phyloP scores from a whole-genome alignment of 2,329 filamentous ascomycete genomes.

The Juglanconis oblonga region DNA sequence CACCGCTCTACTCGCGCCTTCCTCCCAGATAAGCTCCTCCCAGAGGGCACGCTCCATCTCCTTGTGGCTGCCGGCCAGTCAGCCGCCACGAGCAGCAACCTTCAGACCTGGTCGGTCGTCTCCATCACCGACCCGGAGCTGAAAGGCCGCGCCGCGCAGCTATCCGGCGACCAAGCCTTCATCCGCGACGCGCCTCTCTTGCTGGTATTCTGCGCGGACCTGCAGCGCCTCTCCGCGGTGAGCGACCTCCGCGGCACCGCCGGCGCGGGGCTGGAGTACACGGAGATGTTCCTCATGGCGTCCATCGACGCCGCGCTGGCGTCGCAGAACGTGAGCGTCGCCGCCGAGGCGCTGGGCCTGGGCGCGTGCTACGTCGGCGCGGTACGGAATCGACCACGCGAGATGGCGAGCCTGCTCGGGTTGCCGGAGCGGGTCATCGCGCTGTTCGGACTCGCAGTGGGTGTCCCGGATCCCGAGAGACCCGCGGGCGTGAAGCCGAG shows the following conservation, averaged over 20 bases:
- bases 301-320: constrained; percentile 30
- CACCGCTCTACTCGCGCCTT: constrained; percentile 31
- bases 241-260: constrained; percentile 21
- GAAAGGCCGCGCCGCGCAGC: constrained; percentile 25
- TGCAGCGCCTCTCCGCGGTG: constrained; percentile 27
- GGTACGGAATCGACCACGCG: constrained; percentile 26
- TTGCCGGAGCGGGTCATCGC: constrained; percentile 29
- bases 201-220: constrained; percentile 31
- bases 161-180: constrained; percentile 30
- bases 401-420: constrained; percentile 26
- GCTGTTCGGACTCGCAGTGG: constrained; percentile 29
- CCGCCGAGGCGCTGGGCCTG: constrained; percentile 29
- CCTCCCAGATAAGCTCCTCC: constrained; percentile 20
- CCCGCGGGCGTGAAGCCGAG: constrained; percentile 28
- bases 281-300: constrained; percentile 32
- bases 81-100: constrained; percentile 32
- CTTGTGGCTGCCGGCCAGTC: constrained; percentile 32
- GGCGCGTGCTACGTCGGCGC: constrained; percentile 31
- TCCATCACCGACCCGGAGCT: constrained; percentile 25
- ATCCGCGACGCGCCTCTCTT: constrained; percentile 30
- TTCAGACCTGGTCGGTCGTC: constrained; percentile 33
- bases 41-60: constrained; percentile 25
- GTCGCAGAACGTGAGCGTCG: constrained; percentile 28
- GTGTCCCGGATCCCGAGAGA: constrained; percentile 22
- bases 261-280: constrained; percentile 26